Conservation (phyloP, 441 rosid genomes). For the Erysimum pusillum region DNA sequence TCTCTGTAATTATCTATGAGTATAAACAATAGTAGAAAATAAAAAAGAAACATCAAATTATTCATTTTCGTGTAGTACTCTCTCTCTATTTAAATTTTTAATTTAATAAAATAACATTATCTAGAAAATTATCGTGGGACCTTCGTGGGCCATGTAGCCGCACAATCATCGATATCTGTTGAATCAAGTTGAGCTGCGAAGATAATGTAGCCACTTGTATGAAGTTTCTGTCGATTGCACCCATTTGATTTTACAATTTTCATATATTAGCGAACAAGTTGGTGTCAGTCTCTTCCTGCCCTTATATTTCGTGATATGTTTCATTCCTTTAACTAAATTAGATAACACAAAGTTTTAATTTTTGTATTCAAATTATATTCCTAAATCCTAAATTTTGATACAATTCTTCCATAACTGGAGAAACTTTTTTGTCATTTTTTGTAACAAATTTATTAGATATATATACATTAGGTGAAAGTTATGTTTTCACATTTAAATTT, state of each 20-base stretch:
- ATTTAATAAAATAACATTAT: not conserved
- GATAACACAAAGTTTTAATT: not conserved
- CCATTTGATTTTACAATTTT: not conserved
- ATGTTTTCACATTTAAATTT: too few relatives aligned
- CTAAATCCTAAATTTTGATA: not conserved
- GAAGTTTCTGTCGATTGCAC: not conserved
- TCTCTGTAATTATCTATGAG: conserved; percentile 12
- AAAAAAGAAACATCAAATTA: conserved; percentile 11
- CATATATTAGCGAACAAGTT: not conserved
- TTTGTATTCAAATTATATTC: not conserved
- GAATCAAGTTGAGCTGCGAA: conserved; percentile 36
- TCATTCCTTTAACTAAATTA: not conserved
- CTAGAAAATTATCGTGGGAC: not conserved
- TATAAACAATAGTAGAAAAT: not conserved
- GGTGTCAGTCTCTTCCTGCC: conserved; percentile 11
- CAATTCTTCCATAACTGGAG: not conserved
- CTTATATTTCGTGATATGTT: not conserved
- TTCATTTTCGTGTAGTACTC: conserved; percentile 21
- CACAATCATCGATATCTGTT: conserved; percentile 15
- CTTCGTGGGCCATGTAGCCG: conserved; percentile 27
- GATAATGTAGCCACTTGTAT: conserved; percentile 25
- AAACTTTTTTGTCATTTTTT: not conserved
- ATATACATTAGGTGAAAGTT: not conserved
- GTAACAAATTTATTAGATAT: not conserved
- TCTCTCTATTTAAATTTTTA: not conserved